phyloP scores from a whole-genome alignment of 257 asterid species.

The Solanum sparsipilum region DNA sequence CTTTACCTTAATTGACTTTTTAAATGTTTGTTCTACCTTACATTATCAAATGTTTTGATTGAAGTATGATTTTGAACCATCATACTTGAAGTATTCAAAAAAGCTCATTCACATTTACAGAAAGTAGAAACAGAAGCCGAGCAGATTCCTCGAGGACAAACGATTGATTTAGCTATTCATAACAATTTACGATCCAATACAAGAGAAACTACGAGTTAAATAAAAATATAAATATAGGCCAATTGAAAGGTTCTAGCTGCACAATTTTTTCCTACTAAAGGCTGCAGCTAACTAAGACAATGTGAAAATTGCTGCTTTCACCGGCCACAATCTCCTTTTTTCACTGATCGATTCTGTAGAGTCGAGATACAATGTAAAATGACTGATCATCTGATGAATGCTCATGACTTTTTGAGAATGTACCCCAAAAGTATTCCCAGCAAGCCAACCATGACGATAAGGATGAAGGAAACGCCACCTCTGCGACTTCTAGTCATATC shows the following conservation, averaged over 20 bases:
- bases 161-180: not conserved
- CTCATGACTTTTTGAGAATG: constrained; percentile 34
- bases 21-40: not conserved
- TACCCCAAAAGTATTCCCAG: constrained; percentile 41
- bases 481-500: constrained; percentile 26
- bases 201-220: not conserved
- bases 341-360: not conserved
- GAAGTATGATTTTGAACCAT: no score
- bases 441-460: constrained; percentile 35
- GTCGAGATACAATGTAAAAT: not conserved
- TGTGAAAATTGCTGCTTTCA: not conserved
- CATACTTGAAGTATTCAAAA: no score
- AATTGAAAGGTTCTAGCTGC: not conserved
- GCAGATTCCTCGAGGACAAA: not conserved
- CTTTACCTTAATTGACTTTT: not conserved
- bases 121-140: not conserved
- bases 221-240: not conserved
- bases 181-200: not conserved
- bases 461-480: constrained; percentile 31
- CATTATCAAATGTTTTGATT: not conserved
- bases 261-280: not conserved
- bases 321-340: not conserved
- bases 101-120: not conserved
- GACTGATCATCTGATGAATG: not conserved
- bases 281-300: not conserved